Conservation (phyloP, 169 alveolate genomes). For the Plasmodium vivax region DNA sequence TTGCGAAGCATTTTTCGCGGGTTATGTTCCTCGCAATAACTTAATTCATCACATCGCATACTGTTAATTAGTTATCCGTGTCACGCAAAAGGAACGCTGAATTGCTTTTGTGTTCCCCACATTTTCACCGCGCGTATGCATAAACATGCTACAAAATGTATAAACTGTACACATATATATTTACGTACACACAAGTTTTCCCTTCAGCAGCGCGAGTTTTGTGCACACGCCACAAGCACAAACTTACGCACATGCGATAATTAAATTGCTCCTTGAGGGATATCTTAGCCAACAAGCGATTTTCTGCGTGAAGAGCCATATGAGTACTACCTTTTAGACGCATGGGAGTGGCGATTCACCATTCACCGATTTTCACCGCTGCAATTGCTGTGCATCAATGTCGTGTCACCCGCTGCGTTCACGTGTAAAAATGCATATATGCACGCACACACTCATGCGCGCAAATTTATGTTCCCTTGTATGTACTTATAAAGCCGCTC, state of each 20-base stretch:
- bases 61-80: background rate
- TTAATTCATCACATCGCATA: background rate
- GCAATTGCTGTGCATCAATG: background rate
- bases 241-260: background rate
- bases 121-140: background rate
- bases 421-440: background rate
- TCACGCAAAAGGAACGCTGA: background rate
- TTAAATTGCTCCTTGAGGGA: background rate
- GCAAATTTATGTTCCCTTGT: background rate
- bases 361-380: background rate
- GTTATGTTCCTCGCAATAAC: background rate
- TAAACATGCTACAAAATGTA: background rate
- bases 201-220: background rate
- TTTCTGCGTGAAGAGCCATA: background rate
- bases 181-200: background rate
- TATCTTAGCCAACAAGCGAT: background rate
- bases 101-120: background rate
- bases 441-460: background rate
- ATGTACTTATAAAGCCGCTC: background rate
- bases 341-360: background rate
- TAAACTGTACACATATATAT: background rate
- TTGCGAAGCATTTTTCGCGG: background rate
- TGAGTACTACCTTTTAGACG: background rate
- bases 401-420: background rate
- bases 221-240: background rate